Evolutionary conservation across 805 yeast species (phyloP).

Genomic region (Kuraishia ogatae): DNA sequence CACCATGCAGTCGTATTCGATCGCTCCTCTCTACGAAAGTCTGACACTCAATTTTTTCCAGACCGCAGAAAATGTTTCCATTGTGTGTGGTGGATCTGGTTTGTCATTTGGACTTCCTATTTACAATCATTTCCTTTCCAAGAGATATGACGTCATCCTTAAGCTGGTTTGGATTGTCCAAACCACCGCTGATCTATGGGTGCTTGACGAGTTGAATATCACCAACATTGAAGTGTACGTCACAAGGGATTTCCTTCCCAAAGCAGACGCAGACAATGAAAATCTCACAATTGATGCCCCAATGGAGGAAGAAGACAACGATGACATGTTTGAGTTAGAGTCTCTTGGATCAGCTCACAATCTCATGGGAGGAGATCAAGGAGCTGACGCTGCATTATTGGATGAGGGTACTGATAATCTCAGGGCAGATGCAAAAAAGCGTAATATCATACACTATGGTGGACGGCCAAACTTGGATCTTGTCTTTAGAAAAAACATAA

Average conservation of each 20-base stretch:
- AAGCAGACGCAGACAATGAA: slow-evolving; percentile 1
- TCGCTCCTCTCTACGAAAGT: slow-evolving; percentile 31
- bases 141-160: slow-evolving; percentile 18
- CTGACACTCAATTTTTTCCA: slow-evolving; percentile 33
- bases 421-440: slow-evolving; percentile 12
- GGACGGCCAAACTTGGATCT: slow-evolving; percentile 35
- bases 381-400: slow-evolving; percentile 18
- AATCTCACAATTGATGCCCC: not conserved
- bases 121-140: slow-evolving; percentile 28
- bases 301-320: slow-evolving; percentile 1
- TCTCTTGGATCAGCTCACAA: not conserved
- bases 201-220: slow-evolving; percentile 30
- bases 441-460: slow-evolving; percentile 17
- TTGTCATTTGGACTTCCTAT: slow-evolving; percentile 55
- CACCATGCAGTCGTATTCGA: slow-evolving; percentile 24
- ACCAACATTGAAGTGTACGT: slow-evolving; percentile 29
- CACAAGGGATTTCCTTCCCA: slow-evolving; percentile 14
- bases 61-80: slow-evolving; percentile 39
- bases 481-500: slow-evolving; percentile 19
- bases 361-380: slow-evolving; percentile 11
- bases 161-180: slow-evolving; percentile 48
- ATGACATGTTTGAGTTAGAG: slow-evolving; percentile 4
- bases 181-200: slow-evolving; percentile 34
- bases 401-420: slow-evolving; percentile 6
- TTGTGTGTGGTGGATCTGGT: slow-evolving; percentile 71